A percentile compares a stretch with the other conserved stretches of the same genome.
These are phyloP conservation scores for Tolypocladium ophioglossoides DNA, from an alignment of 2,329 filamentous ascomycete genomes.

Conservation along the genomic window DNA sequence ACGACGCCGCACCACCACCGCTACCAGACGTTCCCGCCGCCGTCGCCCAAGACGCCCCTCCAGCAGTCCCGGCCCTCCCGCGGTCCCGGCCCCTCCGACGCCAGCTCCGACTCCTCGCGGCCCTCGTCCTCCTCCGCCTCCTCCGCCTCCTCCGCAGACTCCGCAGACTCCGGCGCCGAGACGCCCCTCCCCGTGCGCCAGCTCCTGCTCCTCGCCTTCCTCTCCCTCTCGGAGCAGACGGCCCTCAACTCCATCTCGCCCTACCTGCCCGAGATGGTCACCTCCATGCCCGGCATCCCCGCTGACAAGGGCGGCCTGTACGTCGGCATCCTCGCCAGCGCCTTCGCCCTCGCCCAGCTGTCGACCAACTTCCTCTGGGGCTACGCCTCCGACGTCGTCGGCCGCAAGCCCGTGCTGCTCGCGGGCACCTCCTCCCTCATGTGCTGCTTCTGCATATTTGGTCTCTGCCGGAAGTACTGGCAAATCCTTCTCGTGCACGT, in stretches of 20 bases:
- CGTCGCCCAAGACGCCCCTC: slow-evolving; percentile 57
- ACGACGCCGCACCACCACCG: slow-evolving; percentile 30
- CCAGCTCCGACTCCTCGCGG: neutral
- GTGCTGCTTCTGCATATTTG: slow-evolving; percentile 74
- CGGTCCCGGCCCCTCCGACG: slow-evolving; percentile 5
- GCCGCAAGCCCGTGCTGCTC: slow-evolving; percentile 65
- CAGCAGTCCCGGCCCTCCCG: slow-evolving; percentile 19
- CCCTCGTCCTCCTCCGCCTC: slow-evolving; percentile 14
- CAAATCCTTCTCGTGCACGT: slow-evolving; percentile 80
- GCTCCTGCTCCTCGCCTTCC: slow-evolving; percentile 73
- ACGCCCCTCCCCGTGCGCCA: slow-evolving; percentile 77
- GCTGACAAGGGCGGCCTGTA: slow-evolving; percentile 67
- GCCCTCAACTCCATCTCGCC: slow-evolving; percentile 94
- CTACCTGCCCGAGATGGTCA: slow-evolving; percentile 88
- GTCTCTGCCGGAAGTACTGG: slow-evolving; percentile 72
- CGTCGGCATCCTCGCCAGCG: slow-evolving; percentile 79
- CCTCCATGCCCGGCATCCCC: slow-evolving; percentile 71
- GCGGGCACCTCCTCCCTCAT: slow-evolving; percentile 75
- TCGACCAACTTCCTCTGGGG: slow-evolving; percentile 66
- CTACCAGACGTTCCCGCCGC: slow-evolving; percentile 75
- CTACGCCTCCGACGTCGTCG: slow-evolving; percentile 52
- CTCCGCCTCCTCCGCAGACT: slow-evolving; percentile 15
- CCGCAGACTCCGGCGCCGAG: slow-evolving; percentile 27
- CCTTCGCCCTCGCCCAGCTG: slow-evolving; percentile 88
- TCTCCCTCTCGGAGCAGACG: slow-evolving; percentile 89